Conservation (phyloP, 257 asterid species). For the Eustoma russellianum region DNA sequence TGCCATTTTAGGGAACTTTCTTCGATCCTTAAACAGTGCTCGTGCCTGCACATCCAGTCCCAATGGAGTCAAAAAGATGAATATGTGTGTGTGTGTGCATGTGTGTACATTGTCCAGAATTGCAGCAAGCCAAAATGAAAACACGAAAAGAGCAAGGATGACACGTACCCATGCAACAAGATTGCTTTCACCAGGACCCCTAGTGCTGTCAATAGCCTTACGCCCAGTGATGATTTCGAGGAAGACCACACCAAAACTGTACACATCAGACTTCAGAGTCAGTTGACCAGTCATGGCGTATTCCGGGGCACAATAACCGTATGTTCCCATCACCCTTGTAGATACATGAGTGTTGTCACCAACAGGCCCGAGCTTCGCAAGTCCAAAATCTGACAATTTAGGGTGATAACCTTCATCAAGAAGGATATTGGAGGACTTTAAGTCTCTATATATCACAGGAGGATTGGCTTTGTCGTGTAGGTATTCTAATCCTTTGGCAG, state of each 20-base stretch:
- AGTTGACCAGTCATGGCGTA: conserved; percentile 97
- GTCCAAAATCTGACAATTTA: conserved; percentile 86
- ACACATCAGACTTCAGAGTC: conserved; percentile 74
- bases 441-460: conserved; percentile 80
- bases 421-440: conserved; percentile 83
- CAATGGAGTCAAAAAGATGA: not conserved
- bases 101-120: too few species aligned
- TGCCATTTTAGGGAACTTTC: conserved; percentile 81
- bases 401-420: conserved; percentile 72
- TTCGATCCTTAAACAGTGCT: conserved; percentile 76
- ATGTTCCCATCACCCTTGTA: conserved; percentile 93
- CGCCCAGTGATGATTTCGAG: conserved; percentile 88
- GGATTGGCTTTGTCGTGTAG: conserved; percentile 88
- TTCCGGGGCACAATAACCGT: conserved; percentile 96
- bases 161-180: conserved; percentile 83
- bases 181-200: conserved; percentile 60
- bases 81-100: not conserved
- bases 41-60: conserved; percentile 50
- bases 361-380: conserved; percentile 84
- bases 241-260: conserved; percentile 84
- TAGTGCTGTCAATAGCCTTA: conserved; percentile 66
- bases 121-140: too few species aligned
- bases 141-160: not conserved
- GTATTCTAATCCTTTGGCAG: conserved; percentile 83
- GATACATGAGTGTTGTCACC: conserved; percentile 93